These are phyloP conservation scores for Talaromyces sp. DNA, from an alignment of 2,329 filamentous ascomycete species.

Conservation along the genomic window DNA sequence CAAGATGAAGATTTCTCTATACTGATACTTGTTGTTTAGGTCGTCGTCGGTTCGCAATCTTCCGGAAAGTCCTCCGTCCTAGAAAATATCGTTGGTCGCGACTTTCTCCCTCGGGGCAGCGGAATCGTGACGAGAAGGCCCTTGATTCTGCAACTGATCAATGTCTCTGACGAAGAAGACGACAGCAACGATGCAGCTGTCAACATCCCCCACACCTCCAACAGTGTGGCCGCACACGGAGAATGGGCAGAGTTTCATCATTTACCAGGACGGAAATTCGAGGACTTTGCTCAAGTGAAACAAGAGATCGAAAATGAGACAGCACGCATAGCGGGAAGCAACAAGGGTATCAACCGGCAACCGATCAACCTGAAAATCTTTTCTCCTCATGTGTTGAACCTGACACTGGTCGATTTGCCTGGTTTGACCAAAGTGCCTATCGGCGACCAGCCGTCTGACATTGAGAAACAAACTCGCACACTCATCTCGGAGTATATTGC, in stretches of 20 bases:
- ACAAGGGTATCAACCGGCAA: conserved; percentile 96
- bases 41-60: conserved; percentile 96
- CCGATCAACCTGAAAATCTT: conserved; percentile 99
- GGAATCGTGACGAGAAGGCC: conserved; percentile 94
- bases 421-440: conserved; percentile 98
- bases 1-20: background rate
- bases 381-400: conserved; percentile 90
- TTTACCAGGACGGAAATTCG: conserved; percentile 81
- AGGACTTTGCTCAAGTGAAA: conserved; percentile 89
- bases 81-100: conserved; percentile 96
- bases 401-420: conserved; percentile 93
- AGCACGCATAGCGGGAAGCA: conserved; percentile 86
- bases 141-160: conserved; percentile 96
- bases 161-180: conserved; percentile 71
- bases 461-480: conserved; percentile 96
- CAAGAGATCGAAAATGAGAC: conserved; percentile 97
- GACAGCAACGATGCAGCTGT: conserved; percentile 65
- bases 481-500: conserved; percentile 98
- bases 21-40: conserved; percentile 52
- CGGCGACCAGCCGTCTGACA: conserved; percentile 93
- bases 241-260: conserved; percentile 97
- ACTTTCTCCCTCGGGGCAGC: conserved; percentile 93
- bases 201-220: conserved; percentile 70
- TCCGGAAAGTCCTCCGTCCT: conserved; percentile 98
- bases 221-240: conserved; percentile 63